Base-by-base conservation (phyloP, 2,329 filamentous ascomycete genomes). In the Xylariaceae sp. region DNA sequence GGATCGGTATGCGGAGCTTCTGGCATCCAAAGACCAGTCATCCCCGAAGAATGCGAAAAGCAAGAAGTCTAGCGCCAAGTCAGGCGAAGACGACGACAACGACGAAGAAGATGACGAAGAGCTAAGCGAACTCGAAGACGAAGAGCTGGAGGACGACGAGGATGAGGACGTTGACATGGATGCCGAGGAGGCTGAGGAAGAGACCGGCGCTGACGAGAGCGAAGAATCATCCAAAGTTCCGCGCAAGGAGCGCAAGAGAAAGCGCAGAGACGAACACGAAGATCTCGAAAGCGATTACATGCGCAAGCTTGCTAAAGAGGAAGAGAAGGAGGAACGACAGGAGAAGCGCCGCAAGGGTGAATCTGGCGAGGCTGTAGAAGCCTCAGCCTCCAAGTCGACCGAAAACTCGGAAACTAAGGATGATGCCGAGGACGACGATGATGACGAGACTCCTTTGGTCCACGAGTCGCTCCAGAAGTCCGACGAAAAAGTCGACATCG, bases 271-370 rank as follows among this genome's bases (percentile, higher is more conserved):
- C 37, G 83, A 87, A 9, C 82, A 88, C 59, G 86, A 90, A 23
- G 85, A 89, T 58, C 74, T 92, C 1, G 89, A 92, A 69, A 82
- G 80, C 58, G 83, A 82, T 54, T 92, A 92, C 67, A 77, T 93
- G 75, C 77, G 82, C 57, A 86, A 85, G 64, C 73, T 92, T 35
- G 81, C 79, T 66, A 74, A 85, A 70, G 74, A 87, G 68, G 81
- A 84, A 66, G 77, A 85, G 70, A 79, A 62, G 17, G 66, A 84
- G 70, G 77, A 82, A 71, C 78, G 81, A 57, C 71, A 77, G 55
- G 78, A 76, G 44, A 86, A 87, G 68, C 80, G 81, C 50, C 79
- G 77, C 55, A 86, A 82, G 62, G 72, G 73, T 9, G 70, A 74
- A 51, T 73, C 72, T 44, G 74, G 74, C 18, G 67, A 69, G 45